Evolutionary conservation across 73 alveolate species (phyloP).

Genomic region (Loxodes magnus): DNA sequence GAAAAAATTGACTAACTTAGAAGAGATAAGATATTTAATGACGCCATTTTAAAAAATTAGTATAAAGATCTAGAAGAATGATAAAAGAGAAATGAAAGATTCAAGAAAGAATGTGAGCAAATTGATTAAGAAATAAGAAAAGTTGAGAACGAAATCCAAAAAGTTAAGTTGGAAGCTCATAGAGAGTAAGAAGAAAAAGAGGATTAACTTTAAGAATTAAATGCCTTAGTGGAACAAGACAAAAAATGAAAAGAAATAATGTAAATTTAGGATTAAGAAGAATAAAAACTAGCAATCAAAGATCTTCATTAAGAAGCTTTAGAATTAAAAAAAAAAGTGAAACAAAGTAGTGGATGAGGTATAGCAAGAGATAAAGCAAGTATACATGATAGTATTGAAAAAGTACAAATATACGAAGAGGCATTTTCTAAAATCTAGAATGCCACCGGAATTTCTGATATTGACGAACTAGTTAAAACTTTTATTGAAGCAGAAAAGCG

Average conservation of each 20-base stretch:
- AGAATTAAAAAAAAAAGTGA: constrained; percentile 29
- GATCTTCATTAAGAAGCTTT: constrained; percentile 33
- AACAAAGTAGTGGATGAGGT: constrained; percentile 33
- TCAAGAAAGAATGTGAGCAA: constrained; percentile 84
- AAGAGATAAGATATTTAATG: constrained; percentile 85
- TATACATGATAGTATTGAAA: constrained; percentile 28
- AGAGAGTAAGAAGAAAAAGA: constrained; percentile 79
- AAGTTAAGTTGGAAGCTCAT: constrained; percentile 85
- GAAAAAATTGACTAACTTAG: constrained; percentile 87
- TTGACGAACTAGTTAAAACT: constrained; percentile 61
- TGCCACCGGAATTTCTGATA: constrained; percentile 73
- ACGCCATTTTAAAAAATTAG: constrained; percentile 17
- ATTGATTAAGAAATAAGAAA: constrained; percentile 85
- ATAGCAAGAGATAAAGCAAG: constrained; percentile 30
- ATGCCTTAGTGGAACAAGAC: constrained; percentile 69
- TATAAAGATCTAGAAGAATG: constrained; percentile 24
- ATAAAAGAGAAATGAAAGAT: constrained; percentile 79
- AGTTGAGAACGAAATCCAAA: constrained; percentile 64
- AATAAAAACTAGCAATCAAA: constrained; percentile 34
- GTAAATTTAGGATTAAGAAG: constrained; percentile 66
- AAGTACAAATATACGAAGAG: constrained; percentile 70
- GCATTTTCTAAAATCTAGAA: constrained; percentile 78
- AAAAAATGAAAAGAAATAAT: constrained; percentile 81
- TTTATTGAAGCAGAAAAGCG: constrained; percentile 66
- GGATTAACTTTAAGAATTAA: constrained; percentile 27